Percentiles rank a stretch among this genome's conserved stretches.
These are phyloP conservation scores for Galerina sulciceps DNA, from an alignment of 768 basidiomycete species.

Conservation along the genomic window DNA sequence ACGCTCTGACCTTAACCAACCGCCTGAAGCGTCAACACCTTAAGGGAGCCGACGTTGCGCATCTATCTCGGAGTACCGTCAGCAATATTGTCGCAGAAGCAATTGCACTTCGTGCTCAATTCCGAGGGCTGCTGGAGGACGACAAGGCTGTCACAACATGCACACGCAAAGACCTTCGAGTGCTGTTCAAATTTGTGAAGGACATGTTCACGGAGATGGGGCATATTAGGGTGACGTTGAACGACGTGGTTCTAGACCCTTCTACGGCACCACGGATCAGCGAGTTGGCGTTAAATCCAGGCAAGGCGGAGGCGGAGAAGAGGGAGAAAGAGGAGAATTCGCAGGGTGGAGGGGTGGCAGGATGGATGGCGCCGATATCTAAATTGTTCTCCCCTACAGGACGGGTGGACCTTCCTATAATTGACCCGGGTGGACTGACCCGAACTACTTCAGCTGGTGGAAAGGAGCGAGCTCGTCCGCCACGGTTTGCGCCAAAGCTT, in stretches of 20 bases:
- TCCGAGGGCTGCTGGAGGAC: conserved; percentile 75
- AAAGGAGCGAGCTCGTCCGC: conserved; percentile 25
- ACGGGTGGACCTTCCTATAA: conserved; percentile 25
- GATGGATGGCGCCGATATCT: conserved; percentile 88
- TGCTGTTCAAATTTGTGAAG: conserved; percentile 82
- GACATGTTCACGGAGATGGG: conserved; percentile 87
- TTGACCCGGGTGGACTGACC: conserved; percentile 8
- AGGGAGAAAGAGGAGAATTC: conserved; percentile 36
- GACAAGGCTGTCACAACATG: conserved; percentile 66
- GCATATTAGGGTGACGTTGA: conserved; percentile 78
- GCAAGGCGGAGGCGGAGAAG: conserved; percentile 48
- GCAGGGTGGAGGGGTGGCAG: conserved; percentile 37
- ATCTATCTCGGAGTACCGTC: conserved; percentile 85
- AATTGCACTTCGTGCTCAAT: conserved; percentile 68
- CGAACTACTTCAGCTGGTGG: conserved; percentile 10
- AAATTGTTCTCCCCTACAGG: conserved; percentile 63
- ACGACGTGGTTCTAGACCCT: conserved; percentile 91
- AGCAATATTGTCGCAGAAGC: conserved; percentile 74
- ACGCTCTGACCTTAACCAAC: conserved; percentile 86
- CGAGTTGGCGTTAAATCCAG: conserved; percentile 68
- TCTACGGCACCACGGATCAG: conserved; percentile 70
- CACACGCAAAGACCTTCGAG: conserved; percentile 80
- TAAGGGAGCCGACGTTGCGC: conserved; percentile 81
- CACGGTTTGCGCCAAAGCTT: conserved; percentile 74
- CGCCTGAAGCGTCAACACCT: conserved; percentile 91